Base-by-base conservation (phyloP, 306 rosid genomes). In the Sicyos edulis region DNA sequence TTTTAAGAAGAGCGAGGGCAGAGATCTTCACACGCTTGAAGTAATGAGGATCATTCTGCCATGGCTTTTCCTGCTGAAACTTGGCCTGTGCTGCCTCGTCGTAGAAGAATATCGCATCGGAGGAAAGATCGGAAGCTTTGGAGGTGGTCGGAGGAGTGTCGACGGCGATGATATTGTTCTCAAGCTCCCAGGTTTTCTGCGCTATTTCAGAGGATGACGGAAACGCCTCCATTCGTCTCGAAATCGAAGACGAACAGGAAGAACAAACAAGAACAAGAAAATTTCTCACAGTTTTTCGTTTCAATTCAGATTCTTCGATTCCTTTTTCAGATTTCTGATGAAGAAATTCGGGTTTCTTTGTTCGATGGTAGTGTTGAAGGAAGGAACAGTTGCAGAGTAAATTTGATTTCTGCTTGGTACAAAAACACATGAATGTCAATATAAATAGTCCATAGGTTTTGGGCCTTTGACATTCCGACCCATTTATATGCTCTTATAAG, bases 21-120 rank as follows among this genome's bases (percentile, higher is more conserved):
- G 97, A 95, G 88, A 95, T 89, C 88, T 85, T 95, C 17, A 91
- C 99, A 54, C 92, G 97, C 88, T 91, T 95, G 91, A 95, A 95
- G 80, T 67, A 91, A 87, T 89, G 95, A 5, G 97, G 97, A 54
- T 95, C 92, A 75, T 81, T 86, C 8, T 74, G 59, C 99, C 99
- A 95, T 1, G 96, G 97, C 80, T 86, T 91, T 67, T 95, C 92
- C 64, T 87, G 89, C 82, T 81, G 99, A 82, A 85, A 87, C 83
- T 85, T 87, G 61, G 26, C 7, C 79, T 95, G 97, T 0, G 82
- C 88, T 0, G 84, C 75, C 40, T 91, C 99, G 72, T 95, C 96
- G 91, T 95, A 91, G 83, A 78, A 82, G 91, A 95, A 91, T 32
- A 95, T 91, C 7, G 99, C 89, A 76, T 95, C 97, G 45, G 86